Percentiles rank a stretch among this genome's conserved stretches.
These are phyloP conservation scores for Xylaria nigripes DNA, from an alignment of 495 filamentous ascomycete species.

Conservation along the genomic window DNA sequence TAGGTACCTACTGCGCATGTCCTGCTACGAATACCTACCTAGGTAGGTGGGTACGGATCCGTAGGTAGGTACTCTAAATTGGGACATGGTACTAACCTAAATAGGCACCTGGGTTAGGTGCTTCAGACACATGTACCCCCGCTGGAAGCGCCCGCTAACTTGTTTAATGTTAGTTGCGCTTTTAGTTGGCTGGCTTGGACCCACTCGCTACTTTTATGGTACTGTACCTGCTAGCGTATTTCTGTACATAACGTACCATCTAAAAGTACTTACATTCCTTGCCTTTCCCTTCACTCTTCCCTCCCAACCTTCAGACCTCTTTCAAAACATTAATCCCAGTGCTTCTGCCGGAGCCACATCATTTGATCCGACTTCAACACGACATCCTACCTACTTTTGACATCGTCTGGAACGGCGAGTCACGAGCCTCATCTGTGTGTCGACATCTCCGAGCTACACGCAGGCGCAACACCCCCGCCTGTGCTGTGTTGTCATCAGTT, in stretches of 20 bases:
- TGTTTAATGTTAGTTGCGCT: background rate
- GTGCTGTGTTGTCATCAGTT: slow-evolving; percentile 12
- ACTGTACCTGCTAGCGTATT: background rate
- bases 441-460: slow-evolving; percentile 1
- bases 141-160: background rate
- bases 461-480: slow-evolving; percentile 10
- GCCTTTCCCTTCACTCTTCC: background rate
- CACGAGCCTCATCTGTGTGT: slow-evolving; percentile 1
- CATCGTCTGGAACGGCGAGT: slow-evolving; percentile 15
- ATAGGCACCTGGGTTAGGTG: background rate
- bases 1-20: too few relatives aligned
- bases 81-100: background rate
- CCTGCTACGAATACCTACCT: too few relatives aligned
- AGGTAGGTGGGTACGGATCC: too few relatives aligned
- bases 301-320: background rate
- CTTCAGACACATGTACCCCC: slow-evolving; percentile 5
- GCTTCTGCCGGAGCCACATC: slow-evolving; percentile 3
- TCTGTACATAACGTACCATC: background rate
- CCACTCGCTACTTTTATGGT: background rate
- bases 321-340: background rate
- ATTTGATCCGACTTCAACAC: background rate
- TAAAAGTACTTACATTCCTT: background rate
- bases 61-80: too few relatives aligned
- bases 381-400: background rate
- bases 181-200: background rate